These are phyloP conservation scores for Biscogniauxia sp. DNA, from an alignment of 2,329 filamentous ascomycete genomes.

Conservation along the genomic window DNA sequence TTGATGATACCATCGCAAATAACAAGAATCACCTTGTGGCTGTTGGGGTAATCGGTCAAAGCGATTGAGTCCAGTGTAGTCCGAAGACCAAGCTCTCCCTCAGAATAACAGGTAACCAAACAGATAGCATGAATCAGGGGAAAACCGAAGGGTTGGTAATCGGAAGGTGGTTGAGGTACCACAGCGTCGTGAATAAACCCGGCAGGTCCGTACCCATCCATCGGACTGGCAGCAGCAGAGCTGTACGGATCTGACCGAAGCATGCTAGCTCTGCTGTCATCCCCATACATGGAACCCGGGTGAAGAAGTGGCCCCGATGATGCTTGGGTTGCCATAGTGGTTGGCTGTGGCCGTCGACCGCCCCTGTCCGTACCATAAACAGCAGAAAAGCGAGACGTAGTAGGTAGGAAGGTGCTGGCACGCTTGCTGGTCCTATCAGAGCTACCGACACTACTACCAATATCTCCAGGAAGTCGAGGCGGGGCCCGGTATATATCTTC, in stretches of 20 bases:
- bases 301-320: conserved; percentile 71
- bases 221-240: conserved; percentile 51
- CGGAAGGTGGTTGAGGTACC: conserved; percentile 90
- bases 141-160: conserved; percentile 97
- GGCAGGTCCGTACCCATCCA: conserved; percentile 75
- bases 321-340: conserved; percentile 92
- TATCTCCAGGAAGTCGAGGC: conserved; percentile 73
- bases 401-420: conserved; percentile 80
- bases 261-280: conserved; percentile 64
- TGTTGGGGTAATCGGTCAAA: conserved; percentile 98
- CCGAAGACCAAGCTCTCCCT: conserved; percentile 87
- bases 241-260: conserved; percentile 58
- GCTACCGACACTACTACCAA: conserved; percentile 61
- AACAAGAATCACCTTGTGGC: conserved; percentile 94
- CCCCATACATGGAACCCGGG: conserved; percentile 68
- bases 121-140: conserved; percentile 92
- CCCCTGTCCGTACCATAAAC: conserved; percentile 74
- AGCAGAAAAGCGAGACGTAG: conserved; percentile 90
- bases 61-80: conserved; percentile 95
- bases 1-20: conserved; percentile 98
- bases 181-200: conserved; percentile 97
- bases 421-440: conserved; percentile 77
- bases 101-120: conserved; percentile 93
- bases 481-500: conserved; percentile 96
- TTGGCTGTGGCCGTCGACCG: conserved; percentile 58